These are phyloP conservation scores for Leonotis leonurus DNA, from an alignment of 257 asterid species.

Conservation along the genomic window DNA sequence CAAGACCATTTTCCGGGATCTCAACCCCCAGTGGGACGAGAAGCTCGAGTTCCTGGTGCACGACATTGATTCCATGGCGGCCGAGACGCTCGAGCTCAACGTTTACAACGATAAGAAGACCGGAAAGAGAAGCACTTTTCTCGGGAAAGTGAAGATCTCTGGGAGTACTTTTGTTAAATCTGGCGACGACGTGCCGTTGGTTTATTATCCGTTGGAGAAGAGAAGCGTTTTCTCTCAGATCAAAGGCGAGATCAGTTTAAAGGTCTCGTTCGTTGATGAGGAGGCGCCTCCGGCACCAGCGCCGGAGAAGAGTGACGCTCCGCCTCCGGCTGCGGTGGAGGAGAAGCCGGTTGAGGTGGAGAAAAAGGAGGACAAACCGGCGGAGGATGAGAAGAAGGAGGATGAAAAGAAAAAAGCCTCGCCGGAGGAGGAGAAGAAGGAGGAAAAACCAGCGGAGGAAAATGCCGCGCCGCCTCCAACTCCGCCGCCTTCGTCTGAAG, in stretches of 20 bases:
- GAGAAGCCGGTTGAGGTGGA: conserved; percentile 34
- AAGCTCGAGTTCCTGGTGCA: conserved; percentile 67
- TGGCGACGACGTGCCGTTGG: conserved; percentile 54
- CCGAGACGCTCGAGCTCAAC: conserved; percentile 54
- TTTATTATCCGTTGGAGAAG: conserved; percentile 79
- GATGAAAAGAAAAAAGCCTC: conserved; percentile 28
- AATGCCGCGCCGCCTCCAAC: conserved; percentile 21
- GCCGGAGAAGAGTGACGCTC: conserved; percentile 36
- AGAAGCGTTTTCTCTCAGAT: conserved; percentile 88
- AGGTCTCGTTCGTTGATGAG: conserved; percentile 55
- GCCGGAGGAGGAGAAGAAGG: conserved; percentile 37
- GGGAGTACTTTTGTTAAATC: conserved; percentile 52
- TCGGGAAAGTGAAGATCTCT: conserved; percentile 73
- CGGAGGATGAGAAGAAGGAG: conserved; percentile 29
- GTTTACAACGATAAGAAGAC: conserved; percentile 71
- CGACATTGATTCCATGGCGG: conserved; percentile 48
- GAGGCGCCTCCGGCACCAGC: conserved; percentile 34
- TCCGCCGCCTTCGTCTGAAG: conserved; percentile 22
- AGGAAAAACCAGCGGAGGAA: conserved; percentile 50
- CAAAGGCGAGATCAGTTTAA: conserved; percentile 83
- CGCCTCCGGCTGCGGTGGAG: conserved; percentile 27
- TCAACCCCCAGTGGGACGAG: conserved; percentile 88
- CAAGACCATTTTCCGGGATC: conserved; percentile 63
- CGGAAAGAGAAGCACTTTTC: conserved; percentile 60
- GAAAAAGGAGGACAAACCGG: conserved; percentile 24